phyloP scores from a whole-genome alignment of 257 asterid genomes.

The Jaltomata sinuosa region DNA sequence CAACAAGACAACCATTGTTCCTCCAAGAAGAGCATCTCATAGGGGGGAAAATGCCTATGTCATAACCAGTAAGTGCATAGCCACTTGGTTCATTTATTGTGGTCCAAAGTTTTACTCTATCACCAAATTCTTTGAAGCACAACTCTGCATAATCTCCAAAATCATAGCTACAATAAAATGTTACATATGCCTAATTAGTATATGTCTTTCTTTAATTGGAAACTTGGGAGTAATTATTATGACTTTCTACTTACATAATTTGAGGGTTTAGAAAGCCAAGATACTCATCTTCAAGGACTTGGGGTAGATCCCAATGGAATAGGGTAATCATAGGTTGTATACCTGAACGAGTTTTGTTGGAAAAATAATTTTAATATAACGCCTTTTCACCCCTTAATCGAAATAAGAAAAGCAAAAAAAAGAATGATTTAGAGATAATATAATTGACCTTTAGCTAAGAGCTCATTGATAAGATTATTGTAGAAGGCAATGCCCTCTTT shows the following conservation, averaged over 20 bases:
- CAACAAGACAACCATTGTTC: neutral
- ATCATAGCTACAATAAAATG: neutral
- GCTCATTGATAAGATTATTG: neutral
- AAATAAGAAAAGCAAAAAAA: neutral
- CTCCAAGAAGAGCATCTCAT: neutral
- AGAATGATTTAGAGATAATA: neutral
- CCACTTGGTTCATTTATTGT: neutral
- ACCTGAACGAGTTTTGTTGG: neutral
- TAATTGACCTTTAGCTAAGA: neutral
- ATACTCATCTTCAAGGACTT: neutral
- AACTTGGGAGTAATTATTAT: neutral
- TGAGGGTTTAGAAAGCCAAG: neutral
- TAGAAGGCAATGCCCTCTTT: neutral
- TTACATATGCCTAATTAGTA: too few species aligned
- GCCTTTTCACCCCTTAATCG: neutral
- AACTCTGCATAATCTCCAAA: neutral
- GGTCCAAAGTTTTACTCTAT: neutral
- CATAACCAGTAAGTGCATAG: neutral
- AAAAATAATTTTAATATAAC: neutral
- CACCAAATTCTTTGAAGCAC: slow-evolving; percentile 2
- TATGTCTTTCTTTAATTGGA: too few species aligned
- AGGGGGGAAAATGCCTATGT: neutral
- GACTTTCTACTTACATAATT: neutral
- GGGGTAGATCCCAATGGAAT: neutral
- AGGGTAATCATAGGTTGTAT: neutral